Percentiles rank a stretch among this genome's conserved stretches.
Conservation (phyloP, 2,329 filamentous ascomycete genomes). For the Penicillium decumbens region DNA sequence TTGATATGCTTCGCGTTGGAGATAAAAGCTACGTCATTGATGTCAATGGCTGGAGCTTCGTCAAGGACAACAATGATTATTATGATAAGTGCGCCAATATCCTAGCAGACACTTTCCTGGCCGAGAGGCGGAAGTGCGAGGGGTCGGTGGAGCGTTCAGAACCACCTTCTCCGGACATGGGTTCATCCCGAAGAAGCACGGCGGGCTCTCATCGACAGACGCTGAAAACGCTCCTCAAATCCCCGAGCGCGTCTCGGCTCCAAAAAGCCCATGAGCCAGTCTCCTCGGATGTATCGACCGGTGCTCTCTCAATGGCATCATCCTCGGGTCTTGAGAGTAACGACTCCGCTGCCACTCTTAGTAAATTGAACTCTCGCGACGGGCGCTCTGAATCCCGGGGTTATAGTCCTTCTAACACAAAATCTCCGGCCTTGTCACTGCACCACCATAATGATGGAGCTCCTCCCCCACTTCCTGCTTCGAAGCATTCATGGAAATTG, state of each 20-base stretch:
- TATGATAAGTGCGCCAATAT: constrained; percentile 89
- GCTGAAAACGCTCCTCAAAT: constrained; percentile 59
- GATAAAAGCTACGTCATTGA: constrained; percentile 97
- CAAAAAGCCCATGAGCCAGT: constrained; percentile 39
- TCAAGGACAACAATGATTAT: constrained; percentile 98
- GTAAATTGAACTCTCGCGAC: constrained; percentile 21
- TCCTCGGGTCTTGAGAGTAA: constrained; percentile 31
- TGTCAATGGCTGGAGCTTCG: constrained; percentile 99
- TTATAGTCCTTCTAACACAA: constrained; percentile 24
- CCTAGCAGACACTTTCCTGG: constrained; percentile 79
- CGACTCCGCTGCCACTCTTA: constrained; percentile 20
- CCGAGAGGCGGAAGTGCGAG: constrained; percentile 57
- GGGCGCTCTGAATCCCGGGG: constrained; percentile 17
- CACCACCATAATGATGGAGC: constrained; percentile 25
- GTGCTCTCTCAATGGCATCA: constrained; percentile 31
- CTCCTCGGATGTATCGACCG: constrained; percentile 43
- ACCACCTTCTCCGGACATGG: constrained; percentile 32
- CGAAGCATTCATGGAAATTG: constrained; percentile 93
- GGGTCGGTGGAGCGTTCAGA: constrained; percentile 34
- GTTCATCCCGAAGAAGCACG: constrained; percentile 36
- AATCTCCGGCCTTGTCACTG: constrained; percentile 25
- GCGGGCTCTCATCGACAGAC: constrained; percentile 45
- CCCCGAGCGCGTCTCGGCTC: constrained; percentile 60
- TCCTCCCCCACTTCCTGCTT: constrained; percentile 57
- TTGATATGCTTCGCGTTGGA: constrained; percentile 82